These are phyloP conservation scores for Fraxinus albicans DNA, from an alignment of 305 asterid species.

Conservation along the genomic window DNA sequence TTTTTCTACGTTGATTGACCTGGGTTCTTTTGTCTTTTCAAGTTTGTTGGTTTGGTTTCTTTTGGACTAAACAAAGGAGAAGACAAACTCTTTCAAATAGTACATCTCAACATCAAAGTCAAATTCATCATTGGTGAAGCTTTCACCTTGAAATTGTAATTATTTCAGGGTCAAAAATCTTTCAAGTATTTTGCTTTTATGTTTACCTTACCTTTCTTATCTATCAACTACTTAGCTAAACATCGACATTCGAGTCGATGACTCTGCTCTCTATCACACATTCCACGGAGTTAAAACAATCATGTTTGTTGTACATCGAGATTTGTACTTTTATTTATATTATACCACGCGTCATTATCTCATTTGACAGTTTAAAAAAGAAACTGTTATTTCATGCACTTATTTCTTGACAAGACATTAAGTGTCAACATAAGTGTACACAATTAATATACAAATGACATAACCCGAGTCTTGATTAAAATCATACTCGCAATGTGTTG, in stretches of 20 bases:
- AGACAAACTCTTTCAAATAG: conserved; percentile 30
- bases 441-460: neutral
- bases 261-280: neutral
- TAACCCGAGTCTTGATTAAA: neutral
- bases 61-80: conserved; percentile 6
- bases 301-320: neutral
- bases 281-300: neutral
- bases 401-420: too few relatives aligned
- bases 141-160: neutral
- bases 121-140: neutral
- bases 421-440: neutral
- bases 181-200: neutral
- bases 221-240: neutral
- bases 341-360: too few relatives aligned
- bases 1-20: conserved; percentile 2
- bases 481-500: neutral
- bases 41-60: conserved; percentile 8
- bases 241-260: neutral
- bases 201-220: neutral
- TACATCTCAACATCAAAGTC: neutral
- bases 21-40: neutral
- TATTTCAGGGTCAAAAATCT: neutral
- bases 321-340: neutral
- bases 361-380: too few relatives aligned
- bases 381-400: too few relatives aligned